Evolutionary conservation across 352 stramenopile species (phyloP).

Genomic region (Phytopythium ostracodes): DNA sequence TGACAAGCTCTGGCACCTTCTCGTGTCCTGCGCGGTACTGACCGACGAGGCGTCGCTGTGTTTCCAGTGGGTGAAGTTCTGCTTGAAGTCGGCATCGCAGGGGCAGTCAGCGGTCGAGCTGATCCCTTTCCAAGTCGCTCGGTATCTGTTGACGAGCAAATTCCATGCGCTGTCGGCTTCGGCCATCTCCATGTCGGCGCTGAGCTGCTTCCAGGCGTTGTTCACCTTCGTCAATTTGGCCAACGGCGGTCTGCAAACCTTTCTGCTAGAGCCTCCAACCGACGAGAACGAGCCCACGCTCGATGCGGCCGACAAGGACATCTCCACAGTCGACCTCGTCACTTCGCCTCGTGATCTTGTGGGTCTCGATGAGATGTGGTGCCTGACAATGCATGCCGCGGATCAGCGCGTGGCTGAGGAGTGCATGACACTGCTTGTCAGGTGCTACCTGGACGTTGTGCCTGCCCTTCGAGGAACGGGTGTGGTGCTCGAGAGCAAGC

Average conservation of each 20-base stretch:
- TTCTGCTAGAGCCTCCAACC: constrained; percentile 2
- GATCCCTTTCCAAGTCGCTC: constrained; percentile 20
- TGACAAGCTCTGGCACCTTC: constrained; percentile 39
- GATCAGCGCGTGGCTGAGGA: constrained; percentile 56
- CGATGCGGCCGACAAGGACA: constrained; percentile 11
- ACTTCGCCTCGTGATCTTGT: constrained; percentile 29
- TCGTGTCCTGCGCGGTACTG: constrained; percentile 27
- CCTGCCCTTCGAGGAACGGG: constrained; percentile 24
- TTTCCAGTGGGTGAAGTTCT: constrained; percentile 77
- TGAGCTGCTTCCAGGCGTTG: constrained; percentile 69
- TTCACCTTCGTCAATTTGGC: constrained; percentile 58
- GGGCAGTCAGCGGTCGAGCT: constrained; percentile 8
- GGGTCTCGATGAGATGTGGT: constrained; percentile 54
- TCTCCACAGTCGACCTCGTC: constrained; percentile 26
- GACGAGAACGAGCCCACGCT: background rate
- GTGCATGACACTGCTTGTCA: constrained; percentile 48
- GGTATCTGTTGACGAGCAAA: constrained; percentile 33
- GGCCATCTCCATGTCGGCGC: constrained; percentile 35
- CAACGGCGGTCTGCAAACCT: constrained; percentile 33
- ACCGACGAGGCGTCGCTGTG: constrained; percentile 53
- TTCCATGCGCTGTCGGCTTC: constrained; percentile 33
- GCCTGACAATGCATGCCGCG: constrained; percentile 37
- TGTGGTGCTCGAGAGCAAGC: constrained; percentile 26
- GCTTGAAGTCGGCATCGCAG: constrained; percentile 29
- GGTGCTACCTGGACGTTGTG: constrained; percentile 54